Base-by-base conservation (phyloP, 2,329 filamentous ascomycete species). In the Huntiella savannae region DNA sequence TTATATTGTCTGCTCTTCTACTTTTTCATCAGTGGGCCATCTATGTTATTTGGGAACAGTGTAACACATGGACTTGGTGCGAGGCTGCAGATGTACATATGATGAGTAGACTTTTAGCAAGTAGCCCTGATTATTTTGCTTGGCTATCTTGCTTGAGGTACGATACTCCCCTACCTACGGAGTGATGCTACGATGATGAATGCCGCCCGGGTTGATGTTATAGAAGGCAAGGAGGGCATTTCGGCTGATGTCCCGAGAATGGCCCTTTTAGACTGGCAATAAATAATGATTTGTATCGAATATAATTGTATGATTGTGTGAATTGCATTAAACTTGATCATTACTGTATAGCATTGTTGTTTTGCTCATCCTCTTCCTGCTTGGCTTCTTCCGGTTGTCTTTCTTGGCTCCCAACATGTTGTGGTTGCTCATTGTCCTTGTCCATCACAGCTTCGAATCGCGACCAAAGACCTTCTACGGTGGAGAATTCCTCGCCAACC, bases 391-490 rank as follows among this genome's bases (percentile, higher is more conserved):
- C 13, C 7, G 6, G 12, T 16, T 43, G 19, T 10, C 40, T 15
- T 33, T 43, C 50, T 13, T 52, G 51, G 38, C 37, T 39, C 36
- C 51, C 50, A 33, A 28, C 42, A 15, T 45, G 47, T 40, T 51
- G 47, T 36, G 49, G 6, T 28, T 28, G 53, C 5, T 47, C 45
- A 19, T 52, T 43, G 13, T 80, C 72, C 56, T 80, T 83, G 6
- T 75, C 83, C 87, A 95, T 96, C 55, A 96, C 87, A 54, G 79
- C 82, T 64, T 98, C 91, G 58, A 98, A 96, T 57, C 93, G 85
- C 35, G 83, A 92, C 91, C 91, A 98, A 12, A 98, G 71, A 28
- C 85, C 86, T 62, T 98, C 91, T 38, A 98, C 91, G 3, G 85
- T 87, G n/a, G 82, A 79, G 63, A 98, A 95, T 58, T 98, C 91